Evolutionary conservation across 1,284 basidiomycete species (phyloP), one percentile per base, ranked within the genome.

Genomic region (Stereum hirsutum): DNA sequence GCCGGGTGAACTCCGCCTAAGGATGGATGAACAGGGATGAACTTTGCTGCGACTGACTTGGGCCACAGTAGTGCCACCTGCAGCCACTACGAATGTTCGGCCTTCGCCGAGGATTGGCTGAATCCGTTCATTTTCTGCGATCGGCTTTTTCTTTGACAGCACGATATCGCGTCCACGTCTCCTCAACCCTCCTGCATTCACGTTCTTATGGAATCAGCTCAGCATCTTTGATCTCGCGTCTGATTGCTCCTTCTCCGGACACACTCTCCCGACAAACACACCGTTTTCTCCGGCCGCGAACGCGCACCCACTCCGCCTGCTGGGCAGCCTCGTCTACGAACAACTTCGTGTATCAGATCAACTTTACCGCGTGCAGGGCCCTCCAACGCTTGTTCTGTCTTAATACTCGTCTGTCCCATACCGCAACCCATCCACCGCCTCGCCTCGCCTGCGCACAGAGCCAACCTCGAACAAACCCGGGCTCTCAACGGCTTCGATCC

Each of bases 91-190:
- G n/a, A n/a, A n/a, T n/a, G n/a, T n/a, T n/a, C n/a, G n/a, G n/a
- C n/a, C n/a, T n/a, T n/a, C n/a, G n/a, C n/a, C n/a, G n/a, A n/a
- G n/a, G n/a, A n/a, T n/a, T n/a, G n/a, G n/a, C n/a, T n/a, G n/a
- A n/a, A n/a, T n/a, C n/a, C n/a, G n/a, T n/a, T n/a, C n/a, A n/a
- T n/a, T n/a, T n/a, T n/a, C n/a, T n/a, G n/a, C n/a, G n/a, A n/a
- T n/a, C n/a, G n/a, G n/a, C n/a, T n/a, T n/a, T n/a, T n/a, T n/a
- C n/a, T n/a, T n/a, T n/a, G n/a, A n/a, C n/a, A n/a, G n/a, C n/a
- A n/a, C n/a, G 15, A 71, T 75, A 74, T 75, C 74, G 47, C 72
- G 74, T 48, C 60, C 72, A n/a, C n/a, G n/a, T 31, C 70, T 72
- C 14, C 69, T 67, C 46, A 57, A 62, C 4, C 58, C 66, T n/a